Base-by-base conservation (phyloP, 352 stramenopile genomes). In the Phytophthora aleatoria region DNA sequence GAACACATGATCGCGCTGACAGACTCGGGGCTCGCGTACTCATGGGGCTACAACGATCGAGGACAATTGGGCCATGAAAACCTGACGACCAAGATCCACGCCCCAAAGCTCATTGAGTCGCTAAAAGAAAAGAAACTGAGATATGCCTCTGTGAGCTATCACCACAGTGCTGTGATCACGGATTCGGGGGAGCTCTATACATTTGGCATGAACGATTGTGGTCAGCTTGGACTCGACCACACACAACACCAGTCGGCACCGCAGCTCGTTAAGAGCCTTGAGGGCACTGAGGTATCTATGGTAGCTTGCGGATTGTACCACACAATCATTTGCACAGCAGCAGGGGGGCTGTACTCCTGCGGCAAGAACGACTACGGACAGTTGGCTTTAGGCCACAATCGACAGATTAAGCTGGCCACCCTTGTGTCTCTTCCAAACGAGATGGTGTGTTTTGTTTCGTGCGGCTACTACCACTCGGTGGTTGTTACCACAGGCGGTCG, bases 321-420 rank as follows among this genome's bases (percentile, higher is more conserved):
- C 64, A 96, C 85, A 11, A 76, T 92, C 26, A 79, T 93, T 42
- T 93, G 82, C 50, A 94, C 88, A 13, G 64, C 77, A 4, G 50
- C 65, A 1, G 88, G 88, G 13, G 83, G 92, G 42, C 51, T 94
- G 2, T 91, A 85, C 61, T 62, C 82, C n/a, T 94, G 85, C 44
- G 88, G 88, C 30, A 96, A 96, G 64, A 96, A 96, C 39, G 88
- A 96, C 59, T 94, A 96, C 44, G 87, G 88, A 2, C 88, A 96
- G 52, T 75, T 96, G 24, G 88, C 87, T 6, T 55, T 96, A 16
- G 75, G 83, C 2, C 87, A 94, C 67, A 94, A 85, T 47, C 79
- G 82, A 13, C 84, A 92, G 30, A 59, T 92, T n/a, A 95, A 94
- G 50, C 50, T 79, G 8, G 82, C 87, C 24, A 81, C 83, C 1